Evolutionary conservation across 768 basidiomycete genomes (phyloP).

Genomic region (Hygrophoropsis aurantiaca): DNA sequence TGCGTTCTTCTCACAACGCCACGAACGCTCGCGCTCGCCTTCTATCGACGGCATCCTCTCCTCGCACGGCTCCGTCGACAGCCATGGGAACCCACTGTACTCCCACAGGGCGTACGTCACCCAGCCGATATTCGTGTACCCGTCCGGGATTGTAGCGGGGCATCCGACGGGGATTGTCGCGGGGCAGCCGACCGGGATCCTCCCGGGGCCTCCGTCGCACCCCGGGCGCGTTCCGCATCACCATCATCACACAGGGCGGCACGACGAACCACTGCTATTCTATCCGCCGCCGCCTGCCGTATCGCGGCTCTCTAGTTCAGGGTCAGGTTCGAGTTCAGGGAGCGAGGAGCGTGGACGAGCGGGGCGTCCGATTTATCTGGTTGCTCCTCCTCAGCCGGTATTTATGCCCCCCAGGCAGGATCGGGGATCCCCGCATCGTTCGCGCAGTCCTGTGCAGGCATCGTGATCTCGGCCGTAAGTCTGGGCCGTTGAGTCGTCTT

Average conservation of each 20-base stretch:
- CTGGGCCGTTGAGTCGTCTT: no score
- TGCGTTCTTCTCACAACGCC: slow-evolving; percentile 25
- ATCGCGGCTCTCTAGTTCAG: no score
- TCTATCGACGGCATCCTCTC: slow-evolving; percentile 29
- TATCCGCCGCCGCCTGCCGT: no score
- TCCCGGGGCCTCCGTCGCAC: not conserved
- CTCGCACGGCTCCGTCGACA: slow-evolving; percentile 16
- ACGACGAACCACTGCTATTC: no score
- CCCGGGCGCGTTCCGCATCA: no score
- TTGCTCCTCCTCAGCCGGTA: slow-evolving; percentile 23
- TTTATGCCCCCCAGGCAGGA: slow-evolving; percentile 11
- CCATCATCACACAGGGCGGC: no score
- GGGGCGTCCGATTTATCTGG: slow-evolving; percentile 29
- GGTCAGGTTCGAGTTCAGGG: no score
- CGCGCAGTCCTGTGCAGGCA: no score
- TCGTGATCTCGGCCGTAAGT: no score
- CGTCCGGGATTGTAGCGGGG: slow-evolving; percentile 29
- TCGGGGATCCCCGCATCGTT: no score
- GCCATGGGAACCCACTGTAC: slow-evolving; percentile 27
- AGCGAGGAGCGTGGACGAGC: no score
- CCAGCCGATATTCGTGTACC: slow-evolving; percentile 28
- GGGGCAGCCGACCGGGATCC: no score
- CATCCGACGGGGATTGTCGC: slow-evolving; percentile 23
- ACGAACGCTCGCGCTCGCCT: slow-evolving; percentile 23
- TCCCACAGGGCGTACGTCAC: slow-evolving; percentile 21